Evolutionary conservation across 805 yeast genomes (phyloP).

Genomic region (Kuraishia cidri): DNA sequence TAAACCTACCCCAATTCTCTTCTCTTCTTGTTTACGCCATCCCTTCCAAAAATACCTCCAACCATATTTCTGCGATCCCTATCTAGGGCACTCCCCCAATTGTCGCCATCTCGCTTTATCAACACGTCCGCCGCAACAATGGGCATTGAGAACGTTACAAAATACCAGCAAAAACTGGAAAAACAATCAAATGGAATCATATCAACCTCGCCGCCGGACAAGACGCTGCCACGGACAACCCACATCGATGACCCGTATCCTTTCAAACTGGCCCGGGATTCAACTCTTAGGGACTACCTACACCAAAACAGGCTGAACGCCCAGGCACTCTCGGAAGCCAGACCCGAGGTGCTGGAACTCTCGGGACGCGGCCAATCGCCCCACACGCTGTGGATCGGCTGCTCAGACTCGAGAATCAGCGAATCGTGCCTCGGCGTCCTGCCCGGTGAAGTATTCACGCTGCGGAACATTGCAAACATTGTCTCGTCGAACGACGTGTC

Average conservation of each 20-base stretch:
- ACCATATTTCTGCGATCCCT: no score
- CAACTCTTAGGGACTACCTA: slow-evolving; percentile 38
- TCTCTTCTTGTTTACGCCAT: no score
- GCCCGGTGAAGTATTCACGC: slow-evolving; percentile 89
- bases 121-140: no score
- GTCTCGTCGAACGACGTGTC: slow-evolving; percentile 65
- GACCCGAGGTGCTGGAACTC: slow-evolving; percentile 49
- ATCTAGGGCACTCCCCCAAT: no score
- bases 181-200: background rate
- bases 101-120: no score
- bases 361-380: slow-evolving; percentile 87
- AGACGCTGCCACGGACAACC: background rate
- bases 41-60: no score
- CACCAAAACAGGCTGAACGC: slow-evolving; percentile 36
- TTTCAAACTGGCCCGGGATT: slow-evolving; percentile 37
- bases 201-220: background rate
- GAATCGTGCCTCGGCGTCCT: slow-evolving; percentile 65
- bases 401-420: slow-evolving; percentile 86
- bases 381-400: slow-evolving; percentile 89
- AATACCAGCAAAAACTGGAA: slow-evolving; percentile 2
- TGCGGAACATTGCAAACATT: slow-evolving; percentile 81
- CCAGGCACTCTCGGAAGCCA: slow-evolving; percentile 34
- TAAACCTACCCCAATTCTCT: no score
- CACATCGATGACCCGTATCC: slow-evolving; percentile 11
- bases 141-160: slow-evolving; percentile 2